Evolutionary conservation across 2,329 filamentous ascomycete genomes (phyloP), one percentile per base, ranked within the genome.

Genomic region (Gremmenia infestans): DNA sequence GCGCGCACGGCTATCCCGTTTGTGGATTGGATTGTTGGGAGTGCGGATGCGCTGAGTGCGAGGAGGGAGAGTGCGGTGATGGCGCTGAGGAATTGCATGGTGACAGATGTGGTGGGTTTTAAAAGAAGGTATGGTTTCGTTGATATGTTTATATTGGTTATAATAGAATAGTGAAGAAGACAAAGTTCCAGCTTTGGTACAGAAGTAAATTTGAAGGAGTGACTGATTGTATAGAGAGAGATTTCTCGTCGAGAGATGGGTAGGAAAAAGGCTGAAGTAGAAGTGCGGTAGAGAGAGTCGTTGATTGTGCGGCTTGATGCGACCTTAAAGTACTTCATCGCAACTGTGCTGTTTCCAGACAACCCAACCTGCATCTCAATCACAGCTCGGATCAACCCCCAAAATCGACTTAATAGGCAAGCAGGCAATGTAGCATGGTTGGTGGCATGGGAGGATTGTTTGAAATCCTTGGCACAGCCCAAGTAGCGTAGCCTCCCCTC

Each of bases 21-120:
- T 25, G 5, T 25, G 25, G 25, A 25, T 12, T 32, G 17, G 12
- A 25, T n/a, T 9, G 39, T 52, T 17, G 50, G 50, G 35, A 52
- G 25, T 6, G 50, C 50, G n/a, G 50, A 22, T 14, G 40, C 28
- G 17, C 40, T 19, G 17, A 52, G 12, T 14, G 50, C 25, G 28
- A 52, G 50, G 40, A 52, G 40, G 25, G 28, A 51, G 28, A 51
- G 11, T 2, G 22, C 19, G 37, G 39, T n/a, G 9, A 25, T 14
- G 3, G 40, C n/a, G 40, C 9, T 52, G 50, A 47, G 36, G 28
- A 52, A 46, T 8, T 52, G 50, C 50, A 52, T 52, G 35, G 45
- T 52, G 50, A 37, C 25, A 8, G 35, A 42, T 40, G 48, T 50
- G 11, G 12, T 23, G n/a, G 8, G 17, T 50, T 19, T 28, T 19